A percentile compares a stretch with the other conserved stretches of the same genome.
Conservation (phyloP, 2,329 filamentous ascomycete genomes). For the Beauveria varroae region DNA sequence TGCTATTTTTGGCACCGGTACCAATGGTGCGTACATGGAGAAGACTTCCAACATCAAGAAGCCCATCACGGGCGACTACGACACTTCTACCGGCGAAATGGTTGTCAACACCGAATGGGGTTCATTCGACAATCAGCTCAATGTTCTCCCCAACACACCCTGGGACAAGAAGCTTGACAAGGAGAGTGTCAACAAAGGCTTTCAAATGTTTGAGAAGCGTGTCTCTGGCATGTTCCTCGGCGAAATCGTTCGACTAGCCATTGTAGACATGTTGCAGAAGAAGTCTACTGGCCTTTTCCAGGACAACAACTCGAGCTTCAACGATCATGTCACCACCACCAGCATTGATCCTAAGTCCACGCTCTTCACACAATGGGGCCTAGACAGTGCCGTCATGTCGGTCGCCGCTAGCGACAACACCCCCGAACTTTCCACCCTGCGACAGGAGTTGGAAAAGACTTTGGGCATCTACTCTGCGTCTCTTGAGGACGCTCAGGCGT, state of each 20-base stretch:
- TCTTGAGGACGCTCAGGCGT: constrained; percentile 77
- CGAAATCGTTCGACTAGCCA: constrained; percentile 75
- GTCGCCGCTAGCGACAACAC: constrained; percentile 76
- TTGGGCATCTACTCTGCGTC: constrained; percentile 71
- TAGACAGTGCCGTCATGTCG: constrained; percentile 87
- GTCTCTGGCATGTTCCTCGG: constrained; percentile 98
- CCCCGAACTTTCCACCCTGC: constrained; percentile 61
- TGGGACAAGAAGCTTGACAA: constrained; percentile 76
- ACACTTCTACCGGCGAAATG: constrained; percentile 82
- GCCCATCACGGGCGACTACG: constrained; percentile 60
- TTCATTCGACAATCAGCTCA: constrained; percentile 91
- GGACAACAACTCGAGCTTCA: constrained; percentile 64
- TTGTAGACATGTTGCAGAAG: constrained; percentile 66
- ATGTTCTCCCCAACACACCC: constrained; percentile 74
- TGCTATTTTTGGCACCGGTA: constrained; percentile 95
- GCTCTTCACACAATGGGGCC: constrained; percentile 74
- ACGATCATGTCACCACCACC: constrained; percentile 64
- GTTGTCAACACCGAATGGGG: constrained; percentile 98
- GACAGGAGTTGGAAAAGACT: constrained; percentile 69
- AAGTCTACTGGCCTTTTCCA: constrained; percentile 63
- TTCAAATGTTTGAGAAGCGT: constrained; percentile 99
- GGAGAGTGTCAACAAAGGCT: constrained; percentile 79
- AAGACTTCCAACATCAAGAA: constrained; percentile 83
- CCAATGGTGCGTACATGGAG: constrained; percentile 96
- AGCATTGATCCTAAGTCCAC: constrained; percentile 56